Evolutionary conservation across 768 basidiomycete genomes (phyloP).

Genomic region (Tephrocybe sp.): DNA sequence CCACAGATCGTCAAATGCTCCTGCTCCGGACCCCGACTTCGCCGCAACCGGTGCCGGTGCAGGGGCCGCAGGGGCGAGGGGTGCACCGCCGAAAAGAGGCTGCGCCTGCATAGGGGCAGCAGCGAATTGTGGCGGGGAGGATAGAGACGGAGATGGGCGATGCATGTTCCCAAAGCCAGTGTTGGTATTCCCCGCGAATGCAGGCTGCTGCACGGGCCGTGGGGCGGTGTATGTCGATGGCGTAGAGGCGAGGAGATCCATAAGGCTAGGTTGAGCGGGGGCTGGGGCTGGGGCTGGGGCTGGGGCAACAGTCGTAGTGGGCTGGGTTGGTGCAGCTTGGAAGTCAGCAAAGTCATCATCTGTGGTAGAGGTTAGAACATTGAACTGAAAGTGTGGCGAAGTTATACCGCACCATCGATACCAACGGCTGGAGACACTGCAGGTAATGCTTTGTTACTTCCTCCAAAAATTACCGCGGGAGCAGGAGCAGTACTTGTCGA

Average conservation of each 20-base stretch:
- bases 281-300: constrained; percentile 23
- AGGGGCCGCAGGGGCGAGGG: constrained; percentile 31
- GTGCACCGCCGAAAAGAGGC: constrained; percentile 27
- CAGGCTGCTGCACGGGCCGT: constrained; percentile 25
- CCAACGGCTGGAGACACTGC: constrained; percentile 34
- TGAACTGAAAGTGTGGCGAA: neutral
- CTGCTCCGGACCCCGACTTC: constrained; percentile 34
- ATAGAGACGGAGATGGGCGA: constrained; percentile 33
- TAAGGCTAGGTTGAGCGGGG: constrained; percentile 36
- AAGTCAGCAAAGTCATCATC: constrained; percentile 90
- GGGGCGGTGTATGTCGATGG: constrained; percentile 28
- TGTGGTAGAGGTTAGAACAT: constrained; percentile 13
- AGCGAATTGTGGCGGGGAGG: constrained; percentile 28
- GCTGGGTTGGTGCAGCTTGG: constrained; percentile 62
- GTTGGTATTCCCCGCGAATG: constrained; percentile 20
- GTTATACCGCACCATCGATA: constrained; percentile 37
- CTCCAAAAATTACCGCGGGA: constrained; percentile 15
- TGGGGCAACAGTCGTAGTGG: constrained; percentile 37
- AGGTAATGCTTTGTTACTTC: constrained; percentile 55
- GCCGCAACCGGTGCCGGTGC: constrained; percentile 20
- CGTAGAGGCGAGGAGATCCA: constrained; percentile 44
- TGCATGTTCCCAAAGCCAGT: constrained; percentile 29
- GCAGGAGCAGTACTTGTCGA: constrained; percentile 30
- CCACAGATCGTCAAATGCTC: constrained; percentile 90
- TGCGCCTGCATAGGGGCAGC: constrained; percentile 25